These are phyloP conservation scores for Cymbopogon flexuosus DNA, from an alignment of 202 grass and related monocot species.

Conservation along the genomic window DNA sequence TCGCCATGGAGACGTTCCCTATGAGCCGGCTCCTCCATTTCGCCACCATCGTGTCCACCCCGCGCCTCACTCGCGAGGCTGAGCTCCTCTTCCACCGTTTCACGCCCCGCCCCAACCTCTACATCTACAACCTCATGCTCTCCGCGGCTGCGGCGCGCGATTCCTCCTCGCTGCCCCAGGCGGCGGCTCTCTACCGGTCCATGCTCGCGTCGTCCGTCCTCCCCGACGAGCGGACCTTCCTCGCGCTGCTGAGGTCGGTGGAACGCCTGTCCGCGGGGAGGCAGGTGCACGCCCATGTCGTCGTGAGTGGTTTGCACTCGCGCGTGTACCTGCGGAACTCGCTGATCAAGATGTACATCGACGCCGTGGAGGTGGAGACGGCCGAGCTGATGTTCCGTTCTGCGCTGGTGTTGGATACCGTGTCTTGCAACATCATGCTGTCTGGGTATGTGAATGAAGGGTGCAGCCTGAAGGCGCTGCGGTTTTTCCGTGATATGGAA, in stretches of 20 bases:
- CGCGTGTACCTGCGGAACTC: slow-evolving; percentile 42
- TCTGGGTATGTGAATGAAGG: slow-evolving; percentile 44
- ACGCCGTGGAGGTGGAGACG: slow-evolving; percentile 15
- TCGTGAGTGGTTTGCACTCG: slow-evolving; percentile 28
- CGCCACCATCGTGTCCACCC: slow-evolving; percentile 34
- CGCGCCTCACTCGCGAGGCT: slow-evolving; percentile 23
- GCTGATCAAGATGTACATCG: slow-evolving; percentile 52
- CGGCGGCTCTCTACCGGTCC: slow-evolving; percentile 30
- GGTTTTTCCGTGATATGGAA: slow-evolving; percentile 29
- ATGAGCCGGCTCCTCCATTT: slow-evolving; percentile 58
- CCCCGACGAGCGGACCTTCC: slow-evolving; percentile 43
- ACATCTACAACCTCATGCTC: slow-evolving; percentile 49
- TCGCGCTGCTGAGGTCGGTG: slow-evolving; percentile 46
- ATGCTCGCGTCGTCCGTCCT: slow-evolving; percentile 26
- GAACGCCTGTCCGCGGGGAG: slow-evolving; percentile 1
- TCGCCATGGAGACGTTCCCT: slow-evolving; percentile 46
- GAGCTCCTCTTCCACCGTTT: slow-evolving; percentile 47
- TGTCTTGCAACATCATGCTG: slow-evolving; percentile 50
- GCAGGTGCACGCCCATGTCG: slow-evolving; percentile 52
- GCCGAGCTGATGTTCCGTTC: slow-evolving; percentile 36
- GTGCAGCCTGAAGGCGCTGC: slow-evolving; percentile 13
- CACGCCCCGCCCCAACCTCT: slow-evolving; percentile 48
- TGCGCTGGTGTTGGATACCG: slow-evolving; percentile 1
- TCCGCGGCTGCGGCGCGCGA: slow-evolving; percentile 16
- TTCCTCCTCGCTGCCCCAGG: slow-evolving; percentile 9